Conservation (phyloP, 345 rosid genomes). For the Eucalyptus pauciflora region DNA sequence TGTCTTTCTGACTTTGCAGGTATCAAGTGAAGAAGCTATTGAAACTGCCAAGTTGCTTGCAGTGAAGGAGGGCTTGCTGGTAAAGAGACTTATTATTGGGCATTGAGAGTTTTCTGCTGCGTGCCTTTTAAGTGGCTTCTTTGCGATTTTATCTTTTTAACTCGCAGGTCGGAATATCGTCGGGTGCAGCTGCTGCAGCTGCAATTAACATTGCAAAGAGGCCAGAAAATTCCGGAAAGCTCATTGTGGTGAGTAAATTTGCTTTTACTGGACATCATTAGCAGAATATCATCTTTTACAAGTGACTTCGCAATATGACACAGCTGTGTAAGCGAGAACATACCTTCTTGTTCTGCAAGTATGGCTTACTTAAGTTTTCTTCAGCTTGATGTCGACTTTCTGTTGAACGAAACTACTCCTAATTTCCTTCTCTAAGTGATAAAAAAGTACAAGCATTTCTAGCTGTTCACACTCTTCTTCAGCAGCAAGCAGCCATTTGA, state of each 20-base stretch:
- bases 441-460: neutral
- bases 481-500: neutral
- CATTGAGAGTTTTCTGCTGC: neutral
- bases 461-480: neutral
- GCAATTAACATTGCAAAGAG: slow-evolving; percentile 49
- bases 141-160: neutral
- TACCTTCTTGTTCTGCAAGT: neutral
- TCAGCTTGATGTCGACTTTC: neutral
- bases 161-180: slow-evolving; percentile 69
- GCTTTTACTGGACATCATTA: neutral
- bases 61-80: slow-evolving; percentile 70
- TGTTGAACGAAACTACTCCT: neutral
- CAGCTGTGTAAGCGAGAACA: neutral
- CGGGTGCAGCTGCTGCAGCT: slow-evolving; percentile 66
- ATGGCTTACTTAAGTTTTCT: neutral
- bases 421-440: neutral
- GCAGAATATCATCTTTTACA: neutral
- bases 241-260: slow-evolving; percentile 40
- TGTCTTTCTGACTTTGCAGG: slow-evolving; percentile 5
- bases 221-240: slow-evolving; percentile 61
- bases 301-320: neutral
- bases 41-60: slow-evolving; percentile 72
- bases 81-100: slow-evolving; percentile 6
- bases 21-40: slow-evolving; percentile 77
- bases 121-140: too few species aligned